phyloP scores from a whole-genome alignment of 2,329 filamentous ascomycete species.

The Apiospora hydei region DNA sequence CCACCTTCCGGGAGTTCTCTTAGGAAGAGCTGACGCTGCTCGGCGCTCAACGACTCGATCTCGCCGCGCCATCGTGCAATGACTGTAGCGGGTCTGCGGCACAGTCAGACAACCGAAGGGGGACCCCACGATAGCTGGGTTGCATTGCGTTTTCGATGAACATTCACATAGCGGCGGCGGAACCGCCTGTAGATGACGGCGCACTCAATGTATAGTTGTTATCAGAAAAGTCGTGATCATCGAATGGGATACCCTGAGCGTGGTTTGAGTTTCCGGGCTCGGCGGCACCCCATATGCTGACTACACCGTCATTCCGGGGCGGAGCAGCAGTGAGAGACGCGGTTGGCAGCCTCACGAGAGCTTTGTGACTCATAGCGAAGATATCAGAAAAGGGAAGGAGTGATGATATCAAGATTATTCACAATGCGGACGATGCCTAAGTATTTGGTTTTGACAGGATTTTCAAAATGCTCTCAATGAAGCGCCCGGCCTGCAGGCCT shows the following conservation, averaged over 20 bases:
- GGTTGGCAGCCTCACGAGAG: background rate
- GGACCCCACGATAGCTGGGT: no score
- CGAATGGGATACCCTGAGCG: background rate
- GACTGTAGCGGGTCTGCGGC: background rate
- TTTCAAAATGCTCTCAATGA: background rate
- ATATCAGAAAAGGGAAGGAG: no score
- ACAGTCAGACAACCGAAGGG: background rate
- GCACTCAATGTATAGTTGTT: background rate
- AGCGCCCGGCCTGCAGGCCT: background rate
- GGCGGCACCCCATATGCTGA: background rate
- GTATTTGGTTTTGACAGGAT: no score
- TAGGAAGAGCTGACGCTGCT: background rate
- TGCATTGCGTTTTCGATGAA: background rate
- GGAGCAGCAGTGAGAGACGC: background rate
- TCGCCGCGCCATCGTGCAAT: background rate
- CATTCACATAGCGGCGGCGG: background rate
- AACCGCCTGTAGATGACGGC: background rate
- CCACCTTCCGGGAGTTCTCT: background rate
- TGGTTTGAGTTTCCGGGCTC: background rate
- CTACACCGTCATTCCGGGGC: background rate
- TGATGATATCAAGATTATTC: background rate
- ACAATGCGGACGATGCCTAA: no score
- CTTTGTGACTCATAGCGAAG: background rate
- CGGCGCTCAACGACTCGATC: background rate
- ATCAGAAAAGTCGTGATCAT: background rate